phyloP scores from a whole-genome alignment of 2,329 filamentous ascomycete genomes.

The Graphilbum sp. region DNA sequence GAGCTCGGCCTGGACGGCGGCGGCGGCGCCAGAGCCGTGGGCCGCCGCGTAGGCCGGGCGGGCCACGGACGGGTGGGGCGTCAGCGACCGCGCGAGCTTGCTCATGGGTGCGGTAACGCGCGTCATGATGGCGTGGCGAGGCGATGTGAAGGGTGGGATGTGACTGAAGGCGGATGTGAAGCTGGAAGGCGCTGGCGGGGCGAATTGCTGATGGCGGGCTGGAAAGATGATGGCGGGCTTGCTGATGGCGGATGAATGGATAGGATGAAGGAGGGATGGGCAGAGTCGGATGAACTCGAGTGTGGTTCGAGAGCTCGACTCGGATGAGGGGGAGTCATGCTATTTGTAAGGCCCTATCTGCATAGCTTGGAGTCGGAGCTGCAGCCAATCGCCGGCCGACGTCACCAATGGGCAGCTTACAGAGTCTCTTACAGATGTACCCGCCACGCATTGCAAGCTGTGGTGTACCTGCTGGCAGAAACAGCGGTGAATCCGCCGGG shows the following conservation, averaged over 20 bases:
- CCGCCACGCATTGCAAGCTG: no score
- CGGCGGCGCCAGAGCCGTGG: slow-evolving; percentile 17
- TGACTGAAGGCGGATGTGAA: background rate
- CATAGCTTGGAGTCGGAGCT: background rate
- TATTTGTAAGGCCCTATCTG: slow-evolving; percentile 2
- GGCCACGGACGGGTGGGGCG: slow-evolving; percentile 22
- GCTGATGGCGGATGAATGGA: no score
- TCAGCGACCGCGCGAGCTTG: slow-evolving; percentile 31
- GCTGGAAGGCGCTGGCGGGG: background rate
- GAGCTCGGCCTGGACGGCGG: no score
- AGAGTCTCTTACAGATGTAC: no score
- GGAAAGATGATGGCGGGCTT: no score
- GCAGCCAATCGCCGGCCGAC: no score
- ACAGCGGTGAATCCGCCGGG: no score
- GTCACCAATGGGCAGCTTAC: background rate
- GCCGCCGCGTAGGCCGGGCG: slow-evolving; percentile 14
- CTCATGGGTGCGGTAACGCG: slow-evolving; percentile 31
- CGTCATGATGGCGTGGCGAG: slow-evolving; percentile 21
- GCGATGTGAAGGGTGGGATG: background rate
- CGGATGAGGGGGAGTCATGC: background rate
- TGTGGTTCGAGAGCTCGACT: background rate
- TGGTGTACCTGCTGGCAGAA: no score
- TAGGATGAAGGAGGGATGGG: no score
- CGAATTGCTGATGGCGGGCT: no score
- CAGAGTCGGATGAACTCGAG: no score